Conservation (phyloP, 2,329 filamentous ascomycete genomes). For the Pleomassaria siparia region DNA sequence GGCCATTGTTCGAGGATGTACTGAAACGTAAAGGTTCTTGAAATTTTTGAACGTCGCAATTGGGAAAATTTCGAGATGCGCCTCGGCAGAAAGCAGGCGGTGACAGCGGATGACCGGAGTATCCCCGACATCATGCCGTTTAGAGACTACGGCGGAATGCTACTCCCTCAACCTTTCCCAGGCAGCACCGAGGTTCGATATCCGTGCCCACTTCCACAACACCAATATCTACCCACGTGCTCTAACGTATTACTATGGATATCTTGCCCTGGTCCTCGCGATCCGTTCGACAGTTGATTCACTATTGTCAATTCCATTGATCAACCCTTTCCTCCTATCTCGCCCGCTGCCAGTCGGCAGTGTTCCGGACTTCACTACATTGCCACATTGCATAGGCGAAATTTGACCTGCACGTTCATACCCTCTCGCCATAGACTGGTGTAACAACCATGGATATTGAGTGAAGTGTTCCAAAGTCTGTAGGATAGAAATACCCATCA, state of each 20-base stretch:
- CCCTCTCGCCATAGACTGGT: not conserved
- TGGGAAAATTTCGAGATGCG: conserved; percentile 8
- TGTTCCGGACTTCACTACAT: conserved; percentile 7
- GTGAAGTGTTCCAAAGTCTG: not conserved
- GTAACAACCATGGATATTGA: not conserved
- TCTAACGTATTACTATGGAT: too few species aligned
- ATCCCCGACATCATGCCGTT: conserved; percentile 6
- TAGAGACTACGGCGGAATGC: not conserved
- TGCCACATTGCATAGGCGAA: conserved; percentile 5
- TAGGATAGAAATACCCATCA: not conserved
- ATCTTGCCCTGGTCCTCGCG: not conserved
- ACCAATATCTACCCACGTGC: not conserved
- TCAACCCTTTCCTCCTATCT: conserved; percentile 8
- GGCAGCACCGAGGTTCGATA: not conserved
- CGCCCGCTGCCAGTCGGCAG: conserved; percentile 4
- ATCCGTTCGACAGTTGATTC: not conserved
- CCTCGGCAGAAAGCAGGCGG: conserved; percentile 9
- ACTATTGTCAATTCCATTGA: conserved; percentile 2
- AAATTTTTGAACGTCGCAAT: not conserved
- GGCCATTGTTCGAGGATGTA: conserved; percentile 22
- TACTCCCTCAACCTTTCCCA: not conserved
- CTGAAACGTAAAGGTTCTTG: not conserved
- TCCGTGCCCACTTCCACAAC: not conserved
- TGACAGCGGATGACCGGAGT: conserved; percentile 19
- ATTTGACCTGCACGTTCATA: not conserved